Conservation (phyloP, 2,329 filamentous ascomycete genomes). For the Ceratocystis lukuohia region DNA sequence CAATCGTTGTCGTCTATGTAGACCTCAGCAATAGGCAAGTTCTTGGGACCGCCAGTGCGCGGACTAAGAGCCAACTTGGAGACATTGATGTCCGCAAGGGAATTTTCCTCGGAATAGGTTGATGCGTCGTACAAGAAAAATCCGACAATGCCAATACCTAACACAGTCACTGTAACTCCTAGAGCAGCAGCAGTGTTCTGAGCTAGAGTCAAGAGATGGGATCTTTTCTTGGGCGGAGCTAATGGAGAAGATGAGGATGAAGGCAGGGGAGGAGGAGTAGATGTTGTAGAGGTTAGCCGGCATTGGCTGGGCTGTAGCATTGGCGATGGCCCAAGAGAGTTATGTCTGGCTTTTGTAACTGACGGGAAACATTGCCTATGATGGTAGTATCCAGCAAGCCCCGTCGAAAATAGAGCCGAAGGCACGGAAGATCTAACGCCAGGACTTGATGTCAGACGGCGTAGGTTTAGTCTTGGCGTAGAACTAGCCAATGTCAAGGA, state of each 20-base stretch:
- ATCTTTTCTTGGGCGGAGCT: constrained; percentile 26
- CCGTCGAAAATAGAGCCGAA: neutral
- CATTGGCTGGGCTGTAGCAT: constrained; percentile 5
- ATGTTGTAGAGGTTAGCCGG: constrained; percentile 10
- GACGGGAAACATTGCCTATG: neutral
- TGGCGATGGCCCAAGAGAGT: neutral
- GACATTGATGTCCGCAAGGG: constrained; percentile 62
- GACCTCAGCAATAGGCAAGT: constrained; percentile 78
- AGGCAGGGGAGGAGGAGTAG: neutral
- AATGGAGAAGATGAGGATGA: neutral
- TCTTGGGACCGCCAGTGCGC: constrained; percentile 77
- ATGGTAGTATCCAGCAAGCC: neutral
- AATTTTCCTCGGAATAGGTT: constrained; percentile 66
- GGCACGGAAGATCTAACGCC: neutral
- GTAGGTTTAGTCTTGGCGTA: neutral
- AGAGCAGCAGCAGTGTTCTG: constrained; percentile 58
- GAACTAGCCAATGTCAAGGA: neutral
- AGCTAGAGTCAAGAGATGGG: constrained; percentile 41
- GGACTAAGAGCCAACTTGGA: constrained; percentile 72
- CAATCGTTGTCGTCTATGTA: constrained; percentile 81
- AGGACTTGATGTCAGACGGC: neutral
- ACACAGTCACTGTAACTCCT: constrained; percentile 61
- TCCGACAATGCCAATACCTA: constrained; percentile 55
- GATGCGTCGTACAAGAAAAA: constrained; percentile 93
- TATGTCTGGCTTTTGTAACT: neutral